Evolutionary conservation across 2,329 filamentous ascomycete species (phyloP).

Genomic region (Alternaria sp.): DNA sequence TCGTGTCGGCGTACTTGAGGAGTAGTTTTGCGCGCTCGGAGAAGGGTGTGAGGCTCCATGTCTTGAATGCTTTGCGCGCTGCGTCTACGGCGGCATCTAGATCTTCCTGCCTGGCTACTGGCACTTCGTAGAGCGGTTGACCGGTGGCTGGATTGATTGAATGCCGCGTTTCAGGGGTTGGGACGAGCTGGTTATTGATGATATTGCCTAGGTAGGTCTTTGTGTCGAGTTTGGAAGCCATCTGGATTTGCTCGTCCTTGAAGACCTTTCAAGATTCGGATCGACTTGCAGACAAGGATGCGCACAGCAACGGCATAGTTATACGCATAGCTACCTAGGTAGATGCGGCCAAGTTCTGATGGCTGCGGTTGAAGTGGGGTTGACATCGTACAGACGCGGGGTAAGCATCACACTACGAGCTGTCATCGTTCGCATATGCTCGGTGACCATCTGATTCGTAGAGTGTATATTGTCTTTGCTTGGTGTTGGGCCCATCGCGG

Average conservation of each 20-base stretch:
- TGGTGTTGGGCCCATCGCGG: neutral
- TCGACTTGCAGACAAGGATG: neutral
- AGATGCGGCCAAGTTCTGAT: neutral
- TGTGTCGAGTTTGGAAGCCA: neutral
- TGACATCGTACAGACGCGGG: neutral
- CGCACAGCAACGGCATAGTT: neutral
- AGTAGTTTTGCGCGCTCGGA: slow-evolving; percentile 25
- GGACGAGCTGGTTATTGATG: slow-evolving; percentile 55
- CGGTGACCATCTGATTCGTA: neutral
- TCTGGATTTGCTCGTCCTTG: neutral
- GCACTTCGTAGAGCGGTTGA: slow-evolving; percentile 55
- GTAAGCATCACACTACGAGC: neutral
- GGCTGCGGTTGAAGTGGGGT: neutral
- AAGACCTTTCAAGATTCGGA: neutral
- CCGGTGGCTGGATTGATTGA: slow-evolving; percentile 59
- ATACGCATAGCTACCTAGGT: neutral
- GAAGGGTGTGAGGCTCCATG: slow-evolving; percentile 47
- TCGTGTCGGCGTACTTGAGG: slow-evolving; percentile 24
- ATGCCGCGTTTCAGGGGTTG: slow-evolving; percentile 52
- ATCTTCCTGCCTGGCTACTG: slow-evolving; percentile 54
- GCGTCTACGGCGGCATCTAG: slow-evolving; percentile 56
- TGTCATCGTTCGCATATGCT: neutral
- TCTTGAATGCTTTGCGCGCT: slow-evolving; percentile 52
- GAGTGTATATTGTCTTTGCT: neutral
- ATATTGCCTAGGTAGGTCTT: slow-evolving; percentile 48